These are phyloP conservation scores for Phenoliferia sp. DNA, from an alignment of 1,284 basidiomycete genomes.

Conservation along the genomic window DNA sequence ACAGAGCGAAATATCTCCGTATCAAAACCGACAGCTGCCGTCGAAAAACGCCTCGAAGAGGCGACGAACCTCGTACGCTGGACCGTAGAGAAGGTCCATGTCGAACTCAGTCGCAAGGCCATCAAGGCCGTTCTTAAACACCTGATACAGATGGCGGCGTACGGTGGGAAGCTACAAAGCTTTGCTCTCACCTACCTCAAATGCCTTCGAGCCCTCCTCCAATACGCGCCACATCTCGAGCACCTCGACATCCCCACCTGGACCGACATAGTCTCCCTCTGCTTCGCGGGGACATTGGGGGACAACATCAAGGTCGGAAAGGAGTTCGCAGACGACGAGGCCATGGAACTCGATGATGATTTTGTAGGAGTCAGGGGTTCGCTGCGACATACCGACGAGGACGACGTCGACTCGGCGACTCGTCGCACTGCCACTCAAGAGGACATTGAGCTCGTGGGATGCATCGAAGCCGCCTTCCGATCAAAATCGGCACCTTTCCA, in stretches of 20 bases:
- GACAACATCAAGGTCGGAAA: slow-evolving; percentile 51
- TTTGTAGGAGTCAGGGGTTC: slow-evolving; percentile 1
- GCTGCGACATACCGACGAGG: slow-evolving; percentile 10
- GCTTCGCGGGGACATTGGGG: slow-evolving; percentile 69
- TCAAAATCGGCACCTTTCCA: slow-evolving; percentile 28
- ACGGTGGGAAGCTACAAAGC: slow-evolving; percentile 55
- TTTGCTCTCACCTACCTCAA: slow-evolving; percentile 78
- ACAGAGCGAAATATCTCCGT: slow-evolving; percentile 56
- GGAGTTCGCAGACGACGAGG: slow-evolving; percentile 39
- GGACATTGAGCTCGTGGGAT: slow-evolving; percentile 30
- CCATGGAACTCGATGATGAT: slow-evolving; percentile 24
- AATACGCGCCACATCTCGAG: slow-evolving; percentile 69
- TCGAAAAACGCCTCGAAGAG: slow-evolving; percentile 57
- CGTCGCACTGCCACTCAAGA: slow-evolving; percentile 6
- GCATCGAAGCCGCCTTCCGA: slow-evolving; percentile 30
- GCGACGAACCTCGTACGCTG: slow-evolving; percentile 63
- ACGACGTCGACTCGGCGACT: not conserved
- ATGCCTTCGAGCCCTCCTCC: slow-evolving; percentile 60
- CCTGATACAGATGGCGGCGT: slow-evolving; percentile 56
- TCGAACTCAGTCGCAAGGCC: slow-evolving; percentile 54
- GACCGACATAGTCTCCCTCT: slow-evolving; percentile 62
- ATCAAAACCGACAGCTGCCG: slow-evolving; percentile 49
- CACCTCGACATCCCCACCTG: slow-evolving; percentile 63
- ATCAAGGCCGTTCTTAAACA: slow-evolving; percentile 60
- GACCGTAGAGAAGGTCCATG: slow-evolving; percentile 58